These are phyloP conservation scores for Kandelia obovata DNA, from an alignment of 345 rosid species.

Conservation along the genomic window DNA sequence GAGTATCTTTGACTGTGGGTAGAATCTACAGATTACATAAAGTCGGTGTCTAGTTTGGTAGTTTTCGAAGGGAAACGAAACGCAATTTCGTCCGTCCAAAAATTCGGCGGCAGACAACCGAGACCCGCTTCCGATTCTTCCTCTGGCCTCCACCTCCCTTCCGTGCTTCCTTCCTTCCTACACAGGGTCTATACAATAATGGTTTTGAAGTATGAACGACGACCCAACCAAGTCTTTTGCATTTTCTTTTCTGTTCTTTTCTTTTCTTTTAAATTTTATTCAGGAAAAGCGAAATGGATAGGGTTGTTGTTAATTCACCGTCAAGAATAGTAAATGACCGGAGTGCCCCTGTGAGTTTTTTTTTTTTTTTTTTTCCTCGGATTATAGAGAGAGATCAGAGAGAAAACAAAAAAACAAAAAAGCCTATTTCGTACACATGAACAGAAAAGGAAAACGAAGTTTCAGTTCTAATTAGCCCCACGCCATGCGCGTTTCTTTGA, in stretches of 20 bases:
- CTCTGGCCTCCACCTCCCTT: not conserved
- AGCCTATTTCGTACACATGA: not conserved
- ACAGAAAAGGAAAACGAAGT: no score
- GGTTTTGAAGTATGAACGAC: constrained; percentile 5
- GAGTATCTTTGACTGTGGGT: constrained; percentile 50
- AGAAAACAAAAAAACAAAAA: not conserved
- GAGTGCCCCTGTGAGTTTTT: no score
- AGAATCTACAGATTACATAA: constrained; percentile 32
- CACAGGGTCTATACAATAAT: not conserved
- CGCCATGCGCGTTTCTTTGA: not conserved
- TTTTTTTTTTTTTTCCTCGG: no score
- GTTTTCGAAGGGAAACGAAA: constrained; percentile 11
- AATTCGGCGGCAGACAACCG: not conserved
- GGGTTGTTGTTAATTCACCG: constrained; percentile 4
- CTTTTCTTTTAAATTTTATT: no score
- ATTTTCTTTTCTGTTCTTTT: not conserved
- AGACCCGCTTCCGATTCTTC: not conserved
- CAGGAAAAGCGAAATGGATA: constrained; percentile 11
- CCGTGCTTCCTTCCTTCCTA: not conserved
- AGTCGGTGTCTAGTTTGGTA: not conserved
- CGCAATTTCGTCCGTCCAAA: constrained; percentile 22
- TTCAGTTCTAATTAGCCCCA: not conserved
- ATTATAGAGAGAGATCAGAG: no score
- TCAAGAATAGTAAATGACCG: not conserved
- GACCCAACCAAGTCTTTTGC: not conserved